Evolutionary conservation across 371 early-diverging fungal species (phyloP), one percentile per base, ranked within the genome.

Genomic region (Saksenaea vasiformis): DNA sequence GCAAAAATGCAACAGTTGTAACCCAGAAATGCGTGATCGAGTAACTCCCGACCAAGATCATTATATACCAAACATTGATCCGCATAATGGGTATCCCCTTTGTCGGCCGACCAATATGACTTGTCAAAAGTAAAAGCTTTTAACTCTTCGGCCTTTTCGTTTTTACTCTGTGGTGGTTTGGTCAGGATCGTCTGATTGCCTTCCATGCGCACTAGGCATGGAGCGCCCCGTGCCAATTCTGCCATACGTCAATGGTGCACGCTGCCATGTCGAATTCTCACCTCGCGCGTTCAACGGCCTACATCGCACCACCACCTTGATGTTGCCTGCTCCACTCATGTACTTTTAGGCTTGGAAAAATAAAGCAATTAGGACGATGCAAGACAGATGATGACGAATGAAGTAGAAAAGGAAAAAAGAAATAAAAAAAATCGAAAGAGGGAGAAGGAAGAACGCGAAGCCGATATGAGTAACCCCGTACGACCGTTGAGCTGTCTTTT

Each of bases 1-100:
- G 94, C 95, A 70, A 94, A 90, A 39, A 95, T 92, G 79, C 92
- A 92, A 54, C 91, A 89, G 70, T 94, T 93, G 74, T 94, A 95
- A 27, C 95, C 95, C 36, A 82, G 85, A 65, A 95, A 90, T 3
- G 95, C 92, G 65, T 97, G 95, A 64, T 92, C 87, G 22, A 95
- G 75, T 31, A 97, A 71, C 9, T 90, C 90, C 17, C 72, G 79
- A 26, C 95, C 95, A 37, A 95, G 72, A 62, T 87, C 89, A 31
- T 85, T 81, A 69, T 91, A 97, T 4, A 97, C 85, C 14, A 67
- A 74, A 53, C 87, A 72, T 68, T 96, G 97, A 59, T 87, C 85
- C 34, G 93, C 94, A 71, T 87, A 91, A 54, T 72, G 61, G n/a
- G 88, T 73, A 54, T 85, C 87, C 34, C 65, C 72, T 54, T 85